A percentile compares a stretch with the other conserved stretches of the same genome.
These are phyloP conservation scores for Camellia lanceoleosa DNA, from an alignment of 148 eudicot species.

Conservation along the genomic window DNA sequence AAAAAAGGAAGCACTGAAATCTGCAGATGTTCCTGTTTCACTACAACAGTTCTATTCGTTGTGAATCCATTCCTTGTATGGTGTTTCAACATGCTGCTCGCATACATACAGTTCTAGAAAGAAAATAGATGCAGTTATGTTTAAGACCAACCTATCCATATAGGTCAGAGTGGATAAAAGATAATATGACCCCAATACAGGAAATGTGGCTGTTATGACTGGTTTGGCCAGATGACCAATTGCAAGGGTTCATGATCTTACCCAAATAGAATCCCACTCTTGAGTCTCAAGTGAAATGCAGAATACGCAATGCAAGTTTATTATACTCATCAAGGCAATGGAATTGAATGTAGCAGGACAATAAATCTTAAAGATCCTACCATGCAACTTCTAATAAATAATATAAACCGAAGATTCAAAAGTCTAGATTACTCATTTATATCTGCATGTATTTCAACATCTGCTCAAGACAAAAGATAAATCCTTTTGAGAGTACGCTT, in stretches of 20 bases:
- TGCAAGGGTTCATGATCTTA: neutral
- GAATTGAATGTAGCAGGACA: neutral
- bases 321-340: neutral
- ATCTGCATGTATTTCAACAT: conserved; percentile 81
- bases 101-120: neutral
- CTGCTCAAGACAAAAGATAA: conserved; percentile 34
- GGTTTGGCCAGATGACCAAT: conserved; percentile 5
- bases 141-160: neutral
- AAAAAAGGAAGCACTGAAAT: neutral
- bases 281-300: neutral
- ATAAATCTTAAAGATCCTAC: conserved; percentile 3
- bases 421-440: conserved; percentile 18
- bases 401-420: neutral
- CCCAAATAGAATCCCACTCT: neutral
- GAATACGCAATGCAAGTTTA: neutral
- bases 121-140: neutral
- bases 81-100: neutral
- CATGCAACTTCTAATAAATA: neutral
- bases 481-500: neutral
- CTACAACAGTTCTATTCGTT: neutral
- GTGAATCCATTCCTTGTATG: neutral
- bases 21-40: neutral
- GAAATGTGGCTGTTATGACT: neutral
- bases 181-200: neutral
- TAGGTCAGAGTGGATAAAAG: neutral